Base-by-base conservation (phyloP, 768 basidiomycete species). In the Boletales sp. region DNA sequence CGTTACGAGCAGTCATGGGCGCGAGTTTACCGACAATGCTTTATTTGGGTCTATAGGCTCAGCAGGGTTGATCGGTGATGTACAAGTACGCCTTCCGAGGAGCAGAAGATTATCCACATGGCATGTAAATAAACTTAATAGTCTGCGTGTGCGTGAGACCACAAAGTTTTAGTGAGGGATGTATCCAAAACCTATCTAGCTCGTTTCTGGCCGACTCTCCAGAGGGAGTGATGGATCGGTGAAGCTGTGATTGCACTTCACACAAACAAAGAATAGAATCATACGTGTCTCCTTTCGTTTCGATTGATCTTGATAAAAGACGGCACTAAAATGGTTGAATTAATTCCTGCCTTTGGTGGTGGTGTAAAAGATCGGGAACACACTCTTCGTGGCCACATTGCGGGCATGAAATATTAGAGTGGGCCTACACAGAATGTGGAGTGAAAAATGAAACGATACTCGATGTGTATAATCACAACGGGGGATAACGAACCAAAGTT, bases 301-400 rank as follows among this genome's bases (percentile, higher is more conserved):
- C 15, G 93, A 96, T 67, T 98, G 95, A 69, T 97, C 95, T 69
- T 97, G 95, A 68, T 88, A 98, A 64, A 90, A 82, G 5, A 98
- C 94, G 44, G 91, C 83, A 63, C 94, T 98, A 61, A n/a, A 54
- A 44, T 41, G 17, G 49, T 49, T 46, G 25, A 45, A 31, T 49
- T 41, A 56, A 40, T 32, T 46, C 36, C 15, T 28, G 45, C 25
- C 25, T 28, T 28, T 28, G 46, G 9, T n/a, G 40, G 8, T 12
- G 14, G 51, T 35, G 46, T 35, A 3, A 13, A 44, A 43, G 40
- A 40, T 28, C 25, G 41, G 36, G 33, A n/a, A 74, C 87, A 58
- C 64, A 93, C 91, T 93, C 90, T 59, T 88, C 82, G 55, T 88
- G 74, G 34, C 84, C 83, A 59, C 94, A 97, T 28, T 75, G 68